Conservation (phyloP, 1,284 basidiomycete genomes). For the Tilletia setariae region DNA sequence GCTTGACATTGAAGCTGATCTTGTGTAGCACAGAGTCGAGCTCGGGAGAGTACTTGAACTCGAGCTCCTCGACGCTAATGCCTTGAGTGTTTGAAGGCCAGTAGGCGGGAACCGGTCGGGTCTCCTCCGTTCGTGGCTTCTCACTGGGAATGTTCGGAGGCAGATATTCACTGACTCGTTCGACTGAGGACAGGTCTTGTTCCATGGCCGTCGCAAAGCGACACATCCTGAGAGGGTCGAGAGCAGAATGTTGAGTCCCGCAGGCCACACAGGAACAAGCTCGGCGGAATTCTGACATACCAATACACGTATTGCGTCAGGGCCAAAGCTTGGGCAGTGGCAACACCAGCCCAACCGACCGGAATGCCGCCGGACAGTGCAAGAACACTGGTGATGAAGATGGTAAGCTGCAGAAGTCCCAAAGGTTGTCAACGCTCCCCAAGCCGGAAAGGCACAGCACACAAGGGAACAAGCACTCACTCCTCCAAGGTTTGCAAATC, state of each 20-base stretch:
- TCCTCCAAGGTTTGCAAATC: constrained; percentile 7
- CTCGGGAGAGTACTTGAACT: constrained; percentile 67
- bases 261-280: neutral
- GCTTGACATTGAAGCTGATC: constrained; percentile 60
- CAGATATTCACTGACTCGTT: constrained; percentile 79
- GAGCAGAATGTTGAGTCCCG: too few species aligned
- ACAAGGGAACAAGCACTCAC: too few species aligned
- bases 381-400: neutral
- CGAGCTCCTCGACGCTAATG: constrained; percentile 65
- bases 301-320: constrained; percentile 57
- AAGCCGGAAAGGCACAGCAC: too few species aligned
- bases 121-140: constrained; percentile 3
- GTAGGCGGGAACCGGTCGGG: constrained; percentile 57
- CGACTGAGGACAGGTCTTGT: constrained; percentile 64
- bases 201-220: neutral
- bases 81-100: constrained; percentile 67
- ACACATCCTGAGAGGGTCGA: constrained; percentile 30
- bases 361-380: constrained; percentile 20
- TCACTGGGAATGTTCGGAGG: constrained; percentile 29
- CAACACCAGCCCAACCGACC: constrained; percentile 35
- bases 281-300: constrained; percentile 20
- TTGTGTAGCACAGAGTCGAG: constrained; percentile 70
- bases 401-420: neutral
- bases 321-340: constrained; percentile 30
- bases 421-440: neutral